phyloP scores from a whole-genome alignment of 2,329 filamentous ascomycete species.

The Biscogniauxia mediterranea region DNA sequence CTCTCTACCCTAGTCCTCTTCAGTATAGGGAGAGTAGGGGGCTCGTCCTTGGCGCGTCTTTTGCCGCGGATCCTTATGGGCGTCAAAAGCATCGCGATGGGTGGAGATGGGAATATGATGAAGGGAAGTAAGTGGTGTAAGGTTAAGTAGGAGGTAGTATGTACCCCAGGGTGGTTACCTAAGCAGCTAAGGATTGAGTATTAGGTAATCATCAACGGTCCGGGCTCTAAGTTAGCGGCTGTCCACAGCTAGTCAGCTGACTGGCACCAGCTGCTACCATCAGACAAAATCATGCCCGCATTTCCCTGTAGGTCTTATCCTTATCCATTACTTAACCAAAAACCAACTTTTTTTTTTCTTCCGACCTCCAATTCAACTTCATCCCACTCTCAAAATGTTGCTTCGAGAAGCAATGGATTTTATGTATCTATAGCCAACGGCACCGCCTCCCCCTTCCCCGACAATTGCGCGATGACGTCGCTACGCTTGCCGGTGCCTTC shows the following conservation, averaged over 20 bases:
- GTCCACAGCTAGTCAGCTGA: slow-evolving; percentile 10
- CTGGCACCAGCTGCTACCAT: background rate
- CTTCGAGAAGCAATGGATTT: slow-evolving; percentile 4
- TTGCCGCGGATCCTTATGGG: slow-evolving; percentile 50
- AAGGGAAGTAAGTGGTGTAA: no score
- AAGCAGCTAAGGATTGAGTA: no score
- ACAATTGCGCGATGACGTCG: slow-evolving; percentile 41
- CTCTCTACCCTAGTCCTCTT: slow-evolving; percentile 13
- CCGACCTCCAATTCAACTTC: background rate
- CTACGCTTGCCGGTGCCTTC: slow-evolving; percentile 50
- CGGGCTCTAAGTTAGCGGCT: no score
- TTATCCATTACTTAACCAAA: background rate
- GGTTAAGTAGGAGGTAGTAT: no score
- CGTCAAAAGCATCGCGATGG: slow-evolving; percentile 43
- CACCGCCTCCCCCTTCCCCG: no score
- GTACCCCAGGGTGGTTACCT: no score
- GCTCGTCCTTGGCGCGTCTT: slow-evolving; percentile 28
- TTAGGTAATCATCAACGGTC: no score
- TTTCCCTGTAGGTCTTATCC: background rate
- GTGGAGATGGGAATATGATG: background rate
- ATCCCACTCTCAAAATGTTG: background rate
- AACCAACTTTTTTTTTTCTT: background rate
- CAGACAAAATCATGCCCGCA: background rate
- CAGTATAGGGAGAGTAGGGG: background rate
- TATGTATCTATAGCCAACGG: slow-evolving; percentile 4